Base-by-base conservation (phyloP, 352 stramenopile genomes). In the Proteromonas lacertae region DNA sequence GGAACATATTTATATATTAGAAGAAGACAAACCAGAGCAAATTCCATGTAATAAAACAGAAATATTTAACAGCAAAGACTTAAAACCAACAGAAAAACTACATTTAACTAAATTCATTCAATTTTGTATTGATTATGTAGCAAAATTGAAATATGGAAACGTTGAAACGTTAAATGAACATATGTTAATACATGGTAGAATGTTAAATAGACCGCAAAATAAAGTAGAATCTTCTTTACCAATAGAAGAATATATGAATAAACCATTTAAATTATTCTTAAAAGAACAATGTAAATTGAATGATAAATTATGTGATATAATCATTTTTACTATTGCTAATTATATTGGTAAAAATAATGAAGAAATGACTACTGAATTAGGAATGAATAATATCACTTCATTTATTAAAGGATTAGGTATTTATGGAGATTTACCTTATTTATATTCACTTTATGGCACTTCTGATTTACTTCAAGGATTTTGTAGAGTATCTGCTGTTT, bases 151-250 rank as follows among this genome's bases (percentile, higher is more conserved):
- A 17, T 24, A 25, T 29, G 9, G 1, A 12, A 7, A 34, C 4
- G 19, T 36, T 9, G 6, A 14, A 25, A 14, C 17, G n/a, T 16
- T 42, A 21, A 42, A 42, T 23, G 36, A 42, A n/a, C 23, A 7
- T 4, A 25, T 35, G 19, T 14, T 42, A n/a, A n/a, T 1, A n/a
- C 2, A 23, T 4, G 36, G 36, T 7, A 4, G 36, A 18, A 4
- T 25, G 7, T n/a, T 42, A n/a, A 25, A 35, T 29, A 5, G 36
- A 12, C 36, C 36, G 16, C 36, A 42, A 36, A 42, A 42, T 29
- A 42, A 42, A 29, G 9, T 13, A 9, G 13, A 13, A 21, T n/a
- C 3, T 14, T 23, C 4, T 13, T 2, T 12, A 14, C 4, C 5
- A 8, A 23, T 2, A 22, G 18, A 8, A 22, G 14, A 22, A 4